These are phyloP conservation scores for Globisporangium abappressorium DNA, from an alignment of 352 stramenopile species.

Conservation along the genomic window DNA sequence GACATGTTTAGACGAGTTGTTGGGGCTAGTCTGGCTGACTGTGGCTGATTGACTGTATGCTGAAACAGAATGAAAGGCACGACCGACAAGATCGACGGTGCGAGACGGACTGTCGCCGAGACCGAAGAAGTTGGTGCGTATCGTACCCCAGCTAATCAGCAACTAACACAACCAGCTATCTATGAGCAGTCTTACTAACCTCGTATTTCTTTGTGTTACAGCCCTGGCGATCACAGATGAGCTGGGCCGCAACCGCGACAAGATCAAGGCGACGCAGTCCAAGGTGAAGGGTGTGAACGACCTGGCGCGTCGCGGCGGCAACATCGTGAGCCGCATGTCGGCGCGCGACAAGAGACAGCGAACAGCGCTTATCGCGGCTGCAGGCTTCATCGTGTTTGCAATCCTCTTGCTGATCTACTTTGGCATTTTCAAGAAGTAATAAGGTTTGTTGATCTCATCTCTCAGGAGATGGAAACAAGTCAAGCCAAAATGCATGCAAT, in stretches of 20 bases:
- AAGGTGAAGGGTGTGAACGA: constrained; percentile 87
- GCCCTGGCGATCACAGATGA: constrained; percentile 82
- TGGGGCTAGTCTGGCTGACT: background rate
- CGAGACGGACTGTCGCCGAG: constrained; percentile 76
- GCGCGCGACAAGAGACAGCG: constrained; percentile 81
- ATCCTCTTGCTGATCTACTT: constrained; percentile 89
- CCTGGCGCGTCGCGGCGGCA: constrained; percentile 76
- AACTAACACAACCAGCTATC: background rate
- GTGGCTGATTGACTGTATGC: background rate
- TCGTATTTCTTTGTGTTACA: constrained; percentile 2
- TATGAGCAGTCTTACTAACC: background rate
- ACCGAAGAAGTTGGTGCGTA: constrained; percentile 83
- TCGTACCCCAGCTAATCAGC: background rate
- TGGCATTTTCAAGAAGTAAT: constrained; percentile 86
- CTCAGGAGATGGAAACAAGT: background rate
- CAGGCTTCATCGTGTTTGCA: constrained; percentile 76
- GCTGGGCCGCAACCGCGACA: constrained; percentile 79
- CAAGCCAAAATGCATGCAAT: constrained; percentile 8
- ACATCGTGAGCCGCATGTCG: constrained; percentile 84
- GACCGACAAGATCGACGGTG: constrained; percentile 74
- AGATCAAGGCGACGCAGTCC: constrained; percentile 76
- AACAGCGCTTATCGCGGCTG: constrained; percentile 62
- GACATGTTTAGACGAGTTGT: background rate
- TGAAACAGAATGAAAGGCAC: constrained; percentile 78
- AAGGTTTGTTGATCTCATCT: background rate